Evolutionary conservation across 2,329 filamentous ascomycete genomes (phyloP).

Genomic region (Bipolaris victoriae): DNA sequence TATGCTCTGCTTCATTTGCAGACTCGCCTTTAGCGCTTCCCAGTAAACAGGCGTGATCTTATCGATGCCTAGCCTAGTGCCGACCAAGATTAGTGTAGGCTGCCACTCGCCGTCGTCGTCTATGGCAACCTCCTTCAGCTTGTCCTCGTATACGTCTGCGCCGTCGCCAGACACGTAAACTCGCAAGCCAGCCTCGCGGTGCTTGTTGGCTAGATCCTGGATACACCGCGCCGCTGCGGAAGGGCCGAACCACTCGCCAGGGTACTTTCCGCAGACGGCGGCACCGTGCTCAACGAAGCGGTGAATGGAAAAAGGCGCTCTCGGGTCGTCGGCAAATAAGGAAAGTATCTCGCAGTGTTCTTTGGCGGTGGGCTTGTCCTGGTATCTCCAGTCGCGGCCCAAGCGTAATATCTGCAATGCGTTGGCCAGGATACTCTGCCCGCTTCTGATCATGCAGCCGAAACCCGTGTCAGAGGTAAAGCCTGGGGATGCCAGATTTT

Average conservation of each 20-base stretch:
- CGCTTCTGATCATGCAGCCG: constrained; percentile 98
- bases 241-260: constrained; percentile 98
- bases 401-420: constrained; percentile 73
- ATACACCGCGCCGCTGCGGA: constrained; percentile 94
- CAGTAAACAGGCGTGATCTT: constrained; percentile 94
- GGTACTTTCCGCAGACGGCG: constrained; percentile 86
- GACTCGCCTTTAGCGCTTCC: constrained; percentile 82
- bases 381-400: constrained; percentile 85
- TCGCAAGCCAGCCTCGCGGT: constrained; percentile 67
- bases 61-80: constrained; percentile 89
- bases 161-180: constrained; percentile 92
- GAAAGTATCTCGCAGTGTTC: constrained; percentile 76
- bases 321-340: constrained; percentile 84
- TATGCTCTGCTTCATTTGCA: constrained; percentile 91
- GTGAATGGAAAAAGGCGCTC: constrained; percentile 91
- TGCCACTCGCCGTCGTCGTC: constrained; percentile 70
- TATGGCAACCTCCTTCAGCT: constrained; percentile 78
- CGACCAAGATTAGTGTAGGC: constrained; percentile 87
- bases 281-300: constrained; percentile 91
- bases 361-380: constrained; percentile 53
- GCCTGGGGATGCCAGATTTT: constrained; percentile 79
- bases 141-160: constrained; percentile 91
- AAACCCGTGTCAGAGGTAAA: constrained; percentile 95
- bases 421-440: constrained; percentile 91
- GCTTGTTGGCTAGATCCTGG: constrained; percentile 75